Evolutionary conservation across 176 grass and related monocot species (phyloP), one percentile per base, ranked within the genome.

Genomic region (Musa schizocarpa): DNA sequence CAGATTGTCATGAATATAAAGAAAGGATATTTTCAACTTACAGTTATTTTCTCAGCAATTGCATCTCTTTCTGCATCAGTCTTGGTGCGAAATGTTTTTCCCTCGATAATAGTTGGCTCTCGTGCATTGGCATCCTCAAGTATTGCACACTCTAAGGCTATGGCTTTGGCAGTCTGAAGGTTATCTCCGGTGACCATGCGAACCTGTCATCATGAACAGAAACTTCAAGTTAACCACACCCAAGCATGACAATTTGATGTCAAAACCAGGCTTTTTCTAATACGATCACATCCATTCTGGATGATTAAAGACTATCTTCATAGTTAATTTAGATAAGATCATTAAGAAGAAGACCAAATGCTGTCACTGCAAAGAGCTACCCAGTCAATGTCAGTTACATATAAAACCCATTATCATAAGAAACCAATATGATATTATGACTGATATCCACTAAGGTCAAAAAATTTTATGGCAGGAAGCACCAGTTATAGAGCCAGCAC

Each of bases 171-270:
- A 56, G 90, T 98, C 76, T 98, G 88, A 76, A 98, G 63, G 76
- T 98, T 98, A 77, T 98, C 94, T 20, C 94, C 94, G 13, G 94
- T 98, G 63, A 91, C 84, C 94, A 98, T 98, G 25, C 94, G 90
- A 54, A 98, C 94, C 94, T 98, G 59, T 73, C 50, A 17, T 62
- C 34, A 43, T 43, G 34, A 43, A 43, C 34, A 43, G 4, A 4
- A 43, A 43, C 5, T 43, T 43, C 34, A 43, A 43, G 34, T 43
- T 43, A 43, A 43, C 34, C 34, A 43, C 34, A 43, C 34, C 54
- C n/a, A 80, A 64, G 23, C 71, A 63, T 13, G 17, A 51, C 43
- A 67, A 26, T 67, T 10, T 10, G 12, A 68, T 25, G 22, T 67
- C 25, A 54, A 77, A 17, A 24, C 9, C 25, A 68, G 21, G 12